Percentiles rank a stretch among this genome's conserved stretches.
These are phyloP conservation scores for Globisporangium iwayamae DNA, from an alignment of 352 stramenopile species.

Conservation along the genomic window DNA sequence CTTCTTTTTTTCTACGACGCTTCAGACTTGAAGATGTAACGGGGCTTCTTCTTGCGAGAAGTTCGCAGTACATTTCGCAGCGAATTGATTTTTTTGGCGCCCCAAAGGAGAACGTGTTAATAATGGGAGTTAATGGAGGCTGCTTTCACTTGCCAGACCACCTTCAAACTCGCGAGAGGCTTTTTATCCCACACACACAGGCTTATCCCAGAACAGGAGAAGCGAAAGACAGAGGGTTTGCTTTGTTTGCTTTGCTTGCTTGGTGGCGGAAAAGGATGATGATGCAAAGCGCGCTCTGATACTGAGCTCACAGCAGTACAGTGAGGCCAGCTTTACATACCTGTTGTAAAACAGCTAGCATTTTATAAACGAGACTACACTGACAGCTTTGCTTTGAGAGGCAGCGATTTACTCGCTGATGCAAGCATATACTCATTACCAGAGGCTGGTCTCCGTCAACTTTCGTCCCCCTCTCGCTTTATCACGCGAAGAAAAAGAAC, in stretches of 20 bases:
- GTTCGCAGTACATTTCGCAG: too few species aligned
- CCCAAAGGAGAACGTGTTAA: too few species aligned
- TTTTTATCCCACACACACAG: too few species aligned
- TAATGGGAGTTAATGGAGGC: too few species aligned
- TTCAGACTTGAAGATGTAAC: too few species aligned
- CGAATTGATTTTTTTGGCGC: too few species aligned
- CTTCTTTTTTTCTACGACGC: too few species aligned
- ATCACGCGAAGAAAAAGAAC: conserved; percentile 8
- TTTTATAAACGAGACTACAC: not conserved
- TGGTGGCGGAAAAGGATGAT: not conserved
- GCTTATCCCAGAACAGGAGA: too few species aligned
- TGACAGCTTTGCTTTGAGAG: not conserved
- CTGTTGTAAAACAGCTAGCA: not conserved
- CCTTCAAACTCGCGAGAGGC: too few species aligned
- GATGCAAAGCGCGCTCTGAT: not conserved
- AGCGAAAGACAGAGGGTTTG: not conserved
- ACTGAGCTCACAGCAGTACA: not conserved
- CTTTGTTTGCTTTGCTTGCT: not conserved
- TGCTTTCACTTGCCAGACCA: too few species aligned
- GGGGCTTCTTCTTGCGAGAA: too few species aligned
- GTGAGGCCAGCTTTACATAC: not conserved
- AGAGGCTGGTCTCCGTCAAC: not conserved
- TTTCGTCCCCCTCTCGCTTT: conserved; percentile 2
- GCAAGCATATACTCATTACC: not conserved
- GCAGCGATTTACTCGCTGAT: not conserved